Conservation (phyloP, 106 monocot species). For the Dioscorea dumetorum region DNA sequence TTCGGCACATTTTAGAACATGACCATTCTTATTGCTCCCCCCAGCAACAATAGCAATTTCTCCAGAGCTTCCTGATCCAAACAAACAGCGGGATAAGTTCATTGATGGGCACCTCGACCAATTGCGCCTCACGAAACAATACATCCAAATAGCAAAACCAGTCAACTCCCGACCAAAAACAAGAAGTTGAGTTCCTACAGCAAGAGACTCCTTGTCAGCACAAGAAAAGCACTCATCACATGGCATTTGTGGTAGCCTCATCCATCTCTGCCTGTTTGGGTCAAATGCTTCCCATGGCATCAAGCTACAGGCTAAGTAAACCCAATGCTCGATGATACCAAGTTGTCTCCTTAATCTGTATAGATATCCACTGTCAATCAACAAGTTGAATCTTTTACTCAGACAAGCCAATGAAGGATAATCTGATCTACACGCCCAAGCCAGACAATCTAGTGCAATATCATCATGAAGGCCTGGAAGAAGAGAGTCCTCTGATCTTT, state of each 20-base stretch:
- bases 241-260: constrained; percentile 54
- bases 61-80: constrained; percentile 75
- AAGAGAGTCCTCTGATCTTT: constrained; percentile 14
- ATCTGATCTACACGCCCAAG: constrained; percentile 25
- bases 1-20: constrained; percentile 55
- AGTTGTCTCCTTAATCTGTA: constrained; percentile 24
- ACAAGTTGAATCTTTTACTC: constrained; percentile 19
- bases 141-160: constrained; percentile 51
- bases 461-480: constrained; percentile 27
- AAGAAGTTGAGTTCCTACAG: constrained; percentile 81
- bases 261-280: constrained; percentile 54
- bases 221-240: constrained; percentile 69
- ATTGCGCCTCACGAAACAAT: constrained; percentile 52
- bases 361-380: constrained; percentile 28
- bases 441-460: constrained; percentile 22
- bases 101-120: constrained; percentile 61
- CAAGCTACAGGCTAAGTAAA: constrained; percentile 80
- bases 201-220: constrained; percentile 85
- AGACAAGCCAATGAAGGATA: constrained; percentile 30
- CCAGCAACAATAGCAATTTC: constrained; percentile 80
- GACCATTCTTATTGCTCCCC: constrained; percentile 43
- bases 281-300: constrained; percentile 75
- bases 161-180: constrained; percentile 73
- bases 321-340: constrained; percentile 60
- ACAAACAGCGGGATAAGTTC: constrained; percentile 70